Base-by-base conservation (phyloP, 176 grass and related monocot genomes). In the Olyra latifolia region DNA sequence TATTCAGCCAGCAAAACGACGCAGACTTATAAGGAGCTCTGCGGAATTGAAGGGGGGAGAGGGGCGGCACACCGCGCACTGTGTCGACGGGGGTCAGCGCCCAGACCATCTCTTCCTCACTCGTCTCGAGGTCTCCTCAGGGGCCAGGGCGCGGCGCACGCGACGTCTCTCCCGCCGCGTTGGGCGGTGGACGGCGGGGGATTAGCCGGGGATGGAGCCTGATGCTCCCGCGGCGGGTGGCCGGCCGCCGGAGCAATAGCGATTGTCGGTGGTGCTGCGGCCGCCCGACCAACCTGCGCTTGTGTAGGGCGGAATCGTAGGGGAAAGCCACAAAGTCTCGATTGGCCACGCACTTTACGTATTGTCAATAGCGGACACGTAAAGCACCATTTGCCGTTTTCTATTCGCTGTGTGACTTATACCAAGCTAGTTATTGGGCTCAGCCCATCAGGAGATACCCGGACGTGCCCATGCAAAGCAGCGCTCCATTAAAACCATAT, bases 61-160 rank as follows among this genome's bases (percentile, higher is more conserved):
- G 47, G 45, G n/a, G 57, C 20, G 30, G 62, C 74, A 50, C 81
- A 97, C 94, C 89, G 28, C 84, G 87, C 67, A 63, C 62, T 50
- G 91, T 85, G 68, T 86, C 89, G 60, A 91, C 47, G 15, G 94
- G 91, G 46, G 79, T 82, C 69, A 97, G 85, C 27, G 75, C 84
- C 94, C 94, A 94, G 65, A 97, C 91, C 94, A 97, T 94, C 60
- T 64, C 72, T 28, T 60, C 68, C 68, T 52, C 74, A 0, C 61
- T 56, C 42, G 54, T 24, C 6, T n/a, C 7, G 40, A 14, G 17
- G 23, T 4, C 16, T 62, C 30, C 55, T 58, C 55, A 11, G 9
- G 9, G 8, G 48, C 48, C n/a, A n/a, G n/a, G n/a, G n/a, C n/a
- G n/a, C n/a, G 57, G 8, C 1, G 14, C 7, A 14, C 14, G 8